These are phyloP conservation scores for Cymbopogon citratus DNA, from an alignment of 176 grass and related monocot species.

Conservation along the genomic window DNA sequence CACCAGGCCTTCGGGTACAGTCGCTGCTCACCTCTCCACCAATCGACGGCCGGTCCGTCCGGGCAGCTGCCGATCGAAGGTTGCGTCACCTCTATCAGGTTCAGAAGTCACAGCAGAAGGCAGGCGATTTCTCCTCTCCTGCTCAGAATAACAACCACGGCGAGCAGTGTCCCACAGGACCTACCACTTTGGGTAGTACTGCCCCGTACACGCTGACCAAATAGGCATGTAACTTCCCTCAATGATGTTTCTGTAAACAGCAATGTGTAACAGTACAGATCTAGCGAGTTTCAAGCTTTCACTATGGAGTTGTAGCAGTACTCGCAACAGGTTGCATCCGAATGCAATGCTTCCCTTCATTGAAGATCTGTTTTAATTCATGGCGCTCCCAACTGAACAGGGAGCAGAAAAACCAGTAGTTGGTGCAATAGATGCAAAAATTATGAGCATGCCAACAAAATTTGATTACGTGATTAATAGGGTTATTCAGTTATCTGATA, in stretches of 20 bases:
- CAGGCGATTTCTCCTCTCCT: background rate
- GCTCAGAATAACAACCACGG: background rate
- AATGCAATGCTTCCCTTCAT: background rate
- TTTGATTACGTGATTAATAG: too few relatives aligned
- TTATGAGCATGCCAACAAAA: background rate
- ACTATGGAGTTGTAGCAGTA: background rate
- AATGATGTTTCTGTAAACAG: background rate
- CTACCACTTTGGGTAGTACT: background rate
- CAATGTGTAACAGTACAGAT: background rate
- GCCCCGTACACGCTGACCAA: background rate
- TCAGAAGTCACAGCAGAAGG: background rate
- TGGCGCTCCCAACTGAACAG: background rate
- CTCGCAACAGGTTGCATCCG: background rate
- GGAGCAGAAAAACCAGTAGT: background rate
- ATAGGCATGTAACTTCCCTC: background rate
- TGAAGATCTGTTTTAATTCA: background rate
- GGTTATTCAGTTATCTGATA: too few relatives aligned
- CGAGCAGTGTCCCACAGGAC: background rate
- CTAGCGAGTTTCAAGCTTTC: background rate
- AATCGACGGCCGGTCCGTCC: background rate
- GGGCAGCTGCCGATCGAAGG: background rate
- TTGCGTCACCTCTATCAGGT: background rate
- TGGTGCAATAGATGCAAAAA: background rate
- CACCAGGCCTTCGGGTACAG: constrained; percentile 1
- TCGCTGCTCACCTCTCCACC: constrained; percentile 29